These are phyloP conservation scores for Basipetospora chlamydospora DNA, from an alignment of 2,329 filamentous ascomycete genomes.

Conservation along the genomic window DNA sequence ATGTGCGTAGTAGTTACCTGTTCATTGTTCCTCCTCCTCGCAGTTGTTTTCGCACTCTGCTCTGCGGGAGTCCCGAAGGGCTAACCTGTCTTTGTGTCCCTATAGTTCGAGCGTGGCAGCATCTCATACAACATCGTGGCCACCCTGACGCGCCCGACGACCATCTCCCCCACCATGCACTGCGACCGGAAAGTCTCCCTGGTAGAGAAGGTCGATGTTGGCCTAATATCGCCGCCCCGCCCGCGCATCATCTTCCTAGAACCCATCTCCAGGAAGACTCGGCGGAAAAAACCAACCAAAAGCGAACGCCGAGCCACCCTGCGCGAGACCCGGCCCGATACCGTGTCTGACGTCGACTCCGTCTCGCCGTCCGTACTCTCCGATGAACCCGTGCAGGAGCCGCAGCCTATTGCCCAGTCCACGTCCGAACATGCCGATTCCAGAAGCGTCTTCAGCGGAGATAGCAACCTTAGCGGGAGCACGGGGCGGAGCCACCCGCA, in stretches of 20 bases:
- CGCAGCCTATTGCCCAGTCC: neutral
- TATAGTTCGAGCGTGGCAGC: constrained; percentile 84
- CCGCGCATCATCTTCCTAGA: constrained; percentile 77
- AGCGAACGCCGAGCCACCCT: neutral
- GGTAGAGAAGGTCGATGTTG: constrained; percentile 74
- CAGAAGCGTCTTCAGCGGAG: constrained; percentile 55
- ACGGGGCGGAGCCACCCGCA: constrained; percentile 42
- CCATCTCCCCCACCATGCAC: constrained; percentile 64
- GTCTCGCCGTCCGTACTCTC: constrained; percentile 24
- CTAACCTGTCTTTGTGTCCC: neutral
- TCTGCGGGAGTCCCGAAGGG: no score
- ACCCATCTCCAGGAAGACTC: constrained; percentile 59
- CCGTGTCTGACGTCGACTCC: constrained; percentile 22
- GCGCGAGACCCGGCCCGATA: constrained; percentile 10
- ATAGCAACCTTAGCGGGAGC: constrained; percentile 54
- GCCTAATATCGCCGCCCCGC: constrained; percentile 56
- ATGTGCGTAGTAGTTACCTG: no score
- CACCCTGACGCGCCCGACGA: constrained; percentile 75
- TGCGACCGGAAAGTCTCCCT: constrained; percentile 73
- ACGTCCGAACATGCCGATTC: constrained; percentile 28
- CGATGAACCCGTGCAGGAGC: constrained; percentile 19
- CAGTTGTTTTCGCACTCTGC: no score
- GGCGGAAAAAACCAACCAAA: constrained; percentile 34
- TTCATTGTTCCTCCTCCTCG: no score
- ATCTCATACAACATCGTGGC: constrained; percentile 85